Evolutionary conservation across 345 rosid genomes (phyloP).

Genomic region (Heritiera fomes): DNA sequence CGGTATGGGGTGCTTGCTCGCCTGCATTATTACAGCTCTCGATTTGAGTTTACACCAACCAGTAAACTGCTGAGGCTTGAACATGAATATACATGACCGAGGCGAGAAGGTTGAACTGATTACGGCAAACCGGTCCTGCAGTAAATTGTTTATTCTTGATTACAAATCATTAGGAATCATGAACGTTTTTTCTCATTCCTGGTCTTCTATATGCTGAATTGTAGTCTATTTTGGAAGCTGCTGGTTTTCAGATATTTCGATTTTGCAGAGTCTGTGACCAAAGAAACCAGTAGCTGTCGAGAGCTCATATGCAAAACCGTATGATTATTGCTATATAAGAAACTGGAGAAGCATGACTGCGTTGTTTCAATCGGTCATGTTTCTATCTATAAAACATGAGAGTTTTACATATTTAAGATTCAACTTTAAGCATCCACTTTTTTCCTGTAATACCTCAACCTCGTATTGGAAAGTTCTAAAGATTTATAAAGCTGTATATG

Average conservation of each 20-base stretch:
- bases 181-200: background rate
- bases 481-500: too few species aligned
- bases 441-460: too few species aligned
- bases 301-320: background rate
- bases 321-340: background rate
- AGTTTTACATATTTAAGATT: too few species aligned
- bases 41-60: background rate
- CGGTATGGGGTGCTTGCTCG: background rate
- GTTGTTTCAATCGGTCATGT: too few species aligned
- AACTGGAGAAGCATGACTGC: background rate
- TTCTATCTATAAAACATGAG: too few species aligned
- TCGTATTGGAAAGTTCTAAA: too few species aligned
- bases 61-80: background rate
- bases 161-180: background rate
- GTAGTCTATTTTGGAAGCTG: background rate
- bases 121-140: background rate
- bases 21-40: background rate
- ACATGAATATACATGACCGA: background rate
- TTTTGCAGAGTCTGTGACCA: background rate
- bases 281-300: background rate
- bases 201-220: background rate
- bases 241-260: background rate
- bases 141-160: background rate
- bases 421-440: too few species aligned
- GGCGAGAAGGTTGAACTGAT: background rate